A percentile compares a stretch with the other conserved stretches of the same genome.
phyloP scores from a whole-genome alignment of 148 eudicot species.

The Cornus suecica region DNA sequence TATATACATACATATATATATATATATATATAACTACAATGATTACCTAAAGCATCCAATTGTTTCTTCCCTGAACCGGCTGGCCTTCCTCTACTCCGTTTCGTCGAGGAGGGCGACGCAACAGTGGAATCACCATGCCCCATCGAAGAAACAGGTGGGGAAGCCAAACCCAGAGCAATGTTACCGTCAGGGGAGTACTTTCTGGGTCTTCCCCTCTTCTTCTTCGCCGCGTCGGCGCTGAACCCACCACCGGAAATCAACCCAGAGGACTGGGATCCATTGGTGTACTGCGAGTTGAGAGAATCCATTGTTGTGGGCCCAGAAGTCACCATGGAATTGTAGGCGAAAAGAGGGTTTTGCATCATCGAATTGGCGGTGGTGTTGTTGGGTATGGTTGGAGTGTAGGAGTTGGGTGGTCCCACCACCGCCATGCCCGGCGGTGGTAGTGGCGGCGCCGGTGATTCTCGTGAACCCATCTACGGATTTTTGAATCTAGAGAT shows the following conservation, averaged over 20 bases:
- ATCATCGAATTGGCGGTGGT: constrained; percentile 29
- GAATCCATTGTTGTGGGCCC: constrained; percentile 25
- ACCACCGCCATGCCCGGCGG: constrained; percentile 32
- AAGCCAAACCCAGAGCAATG: constrained; percentile 48
- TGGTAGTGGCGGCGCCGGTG: constrained; percentile 21
- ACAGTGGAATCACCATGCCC: constrained; percentile 25
- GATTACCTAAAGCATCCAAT: constrained; percentile 77
- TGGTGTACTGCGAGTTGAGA: constrained; percentile 28
- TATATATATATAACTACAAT: no score
- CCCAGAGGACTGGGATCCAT: constrained; percentile 26
- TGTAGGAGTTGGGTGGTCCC: constrained; percentile 22
- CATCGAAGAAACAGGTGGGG: constrained; percentile 11
- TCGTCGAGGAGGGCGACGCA: constrained; percentile 32
- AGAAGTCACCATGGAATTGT: constrained; percentile 27
- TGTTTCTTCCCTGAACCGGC: constrained; percentile 64
- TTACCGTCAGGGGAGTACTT: constrained; percentile 76
- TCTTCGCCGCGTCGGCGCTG: constrained; percentile 56
- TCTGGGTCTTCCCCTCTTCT: constrained; percentile 89
- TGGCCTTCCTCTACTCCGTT: constrained; percentile 41
- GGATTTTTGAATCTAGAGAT: not conserved
- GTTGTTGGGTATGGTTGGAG: constrained; percentile 15
- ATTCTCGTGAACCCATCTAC: constrained; percentile 24
- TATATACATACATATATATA: no score
- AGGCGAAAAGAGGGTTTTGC: constrained; percentile 42
- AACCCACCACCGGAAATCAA: constrained; percentile 37